Evolutionary conservation across 768 basidiomycete species (phyloP).

Genomic region (Lentinus tigrinus): DNA sequence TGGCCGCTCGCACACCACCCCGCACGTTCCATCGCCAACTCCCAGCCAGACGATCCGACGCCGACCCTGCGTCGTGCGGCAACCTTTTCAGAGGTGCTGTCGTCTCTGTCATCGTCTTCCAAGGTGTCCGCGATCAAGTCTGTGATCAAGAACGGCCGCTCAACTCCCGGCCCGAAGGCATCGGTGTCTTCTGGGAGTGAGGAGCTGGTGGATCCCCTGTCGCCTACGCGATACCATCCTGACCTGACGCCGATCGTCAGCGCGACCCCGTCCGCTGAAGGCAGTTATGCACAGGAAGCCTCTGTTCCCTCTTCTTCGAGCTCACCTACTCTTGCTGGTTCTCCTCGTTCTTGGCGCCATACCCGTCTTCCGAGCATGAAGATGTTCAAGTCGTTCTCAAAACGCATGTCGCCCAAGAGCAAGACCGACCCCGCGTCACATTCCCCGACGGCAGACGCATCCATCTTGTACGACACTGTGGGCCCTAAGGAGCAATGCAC

Average conservation of each 20-base stretch:
- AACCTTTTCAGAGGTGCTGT: too few species aligned
- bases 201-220: background rate
- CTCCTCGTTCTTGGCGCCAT: background rate
- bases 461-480: background rate
- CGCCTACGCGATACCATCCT: background rate
- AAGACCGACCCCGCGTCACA: background rate
- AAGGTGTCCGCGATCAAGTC: background rate
- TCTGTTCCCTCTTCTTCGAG: background rate
- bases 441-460: background rate
- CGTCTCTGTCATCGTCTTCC: too few species aligned
- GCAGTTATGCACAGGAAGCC: background rate
- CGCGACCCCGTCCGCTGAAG: background rate
- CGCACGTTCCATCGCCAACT: background rate
- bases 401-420: constrained; percentile 1
- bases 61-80: too few species aligned
- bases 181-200: constrained; percentile 4
- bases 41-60: background rate
- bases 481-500: background rate
- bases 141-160: background rate
- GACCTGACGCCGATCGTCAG: constrained; percentile 5
- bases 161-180: constrained; percentile 3
- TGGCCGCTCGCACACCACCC: too few species aligned
- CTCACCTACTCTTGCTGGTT: background rate
- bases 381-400: constrained; percentile 8
- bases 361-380: constrained; percentile 7